Base-by-base conservation (phyloP, 306 rosid species). In the Castanopsis chinensis region DNA sequence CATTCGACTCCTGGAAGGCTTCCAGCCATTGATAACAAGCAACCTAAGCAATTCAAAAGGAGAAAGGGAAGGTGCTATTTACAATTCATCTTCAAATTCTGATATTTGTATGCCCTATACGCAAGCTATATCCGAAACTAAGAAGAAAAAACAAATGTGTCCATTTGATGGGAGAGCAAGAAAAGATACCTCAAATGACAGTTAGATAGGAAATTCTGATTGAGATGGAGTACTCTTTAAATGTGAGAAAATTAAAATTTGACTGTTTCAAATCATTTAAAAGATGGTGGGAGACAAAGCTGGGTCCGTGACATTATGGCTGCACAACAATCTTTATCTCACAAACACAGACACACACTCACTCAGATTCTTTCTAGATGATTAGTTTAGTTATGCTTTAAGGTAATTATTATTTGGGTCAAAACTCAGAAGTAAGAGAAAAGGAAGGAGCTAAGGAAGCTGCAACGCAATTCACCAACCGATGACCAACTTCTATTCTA, bases 1-100 rank as follows among this genome's bases (percentile, higher is more conserved):
- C 98, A 88, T 84, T 95, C 99, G 55, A 95, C 99, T 64, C 98
- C 99, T 0, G 98, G 97, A 58, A 95, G 92, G 94, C 83, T 89
- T 81, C 94, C 95, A 18, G 90, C 97, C 97, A 92, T 91, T 54
- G 70, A 27, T 64, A 5, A 5, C 13, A 63, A 11, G 45, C 35
- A 43, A 53, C 51, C 63, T 23, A 13, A 54, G 25, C 1, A 57
- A 14, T 33, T 27, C 55, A 17, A 17, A 80, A 52, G 20, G 27
- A 5, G 45, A 56, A 11, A 63, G 18, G 49, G 52, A 43, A 17
- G 19, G 5, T 21, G 30, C 27, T 18, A 68, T 14, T 1, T n/a
- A 33, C 12, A 35, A 68, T 68, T 68, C 51, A 4, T 68, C 11
- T 19, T 11, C 45, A 41, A 41, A 41, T 68, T 68, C 23, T 68